Base-by-base conservation (phyloP, 176 grass and related monocot genomes). In the Secale cereale region DNA sequence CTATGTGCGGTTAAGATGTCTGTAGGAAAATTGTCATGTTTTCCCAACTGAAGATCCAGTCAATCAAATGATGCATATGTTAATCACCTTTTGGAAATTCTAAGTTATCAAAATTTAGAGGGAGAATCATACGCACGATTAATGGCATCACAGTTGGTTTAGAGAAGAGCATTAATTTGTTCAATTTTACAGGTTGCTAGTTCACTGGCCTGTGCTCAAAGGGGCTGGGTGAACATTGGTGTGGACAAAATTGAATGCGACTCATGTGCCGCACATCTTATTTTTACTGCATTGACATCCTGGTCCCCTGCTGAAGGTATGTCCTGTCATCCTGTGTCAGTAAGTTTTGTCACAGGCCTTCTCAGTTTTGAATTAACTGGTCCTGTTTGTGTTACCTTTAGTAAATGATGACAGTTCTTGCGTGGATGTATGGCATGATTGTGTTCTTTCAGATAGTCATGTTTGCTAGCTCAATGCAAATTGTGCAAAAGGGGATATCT, bases 241-340 rank as follows among this genome's bases (percentile, higher is more conserved):
- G 74, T 73, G 17, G 92, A 99, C 83, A 92, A 86, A 89, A 97
- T 99, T 90, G 90, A 94, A 77, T 99, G 97, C 5, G 91, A 94
- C 78, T 92, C 91, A 37, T 99, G 97, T 78, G 90, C 92, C 43
- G 90, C 94, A 80, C 85, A 92, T 46, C 97, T 99, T 79, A 91
- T 88, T 36, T 99, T 95, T 83, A 85, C 86, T 48, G 65, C 84
- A 78, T 48, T 89, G 72, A 84, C 88, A 66, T 92, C 90, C 30
- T 95, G 95, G 88, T 94, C 89, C 40, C 81, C 92, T 65, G 90
- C 93, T 79, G 97, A 98, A 98, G 91, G 96, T 95, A 91, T 91
- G 81, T 30, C 46, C 25, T 13, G 10, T 76, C 87, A 77, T 30
- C 46, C 25, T 13, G 10, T 76, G 7, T 64, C 77, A 78, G 33